Evolutionary conservation across 176 grass and related monocot species (phyloP).

Genomic region (Tillandsia leiboldiana): DNA sequence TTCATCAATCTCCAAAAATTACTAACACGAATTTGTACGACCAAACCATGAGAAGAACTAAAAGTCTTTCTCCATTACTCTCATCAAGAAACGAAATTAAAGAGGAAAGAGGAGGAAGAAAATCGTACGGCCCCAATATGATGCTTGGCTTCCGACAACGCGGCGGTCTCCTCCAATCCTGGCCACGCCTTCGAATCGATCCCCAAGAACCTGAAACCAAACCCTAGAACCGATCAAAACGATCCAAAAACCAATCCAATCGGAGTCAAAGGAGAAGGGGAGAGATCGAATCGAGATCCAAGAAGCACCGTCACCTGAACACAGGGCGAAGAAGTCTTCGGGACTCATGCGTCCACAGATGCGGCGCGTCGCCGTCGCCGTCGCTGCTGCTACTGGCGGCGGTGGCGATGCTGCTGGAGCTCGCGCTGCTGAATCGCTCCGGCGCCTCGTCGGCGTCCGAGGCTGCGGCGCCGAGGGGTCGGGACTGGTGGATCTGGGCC

Average conservation of each 20-base stretch:
- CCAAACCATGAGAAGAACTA: background rate
- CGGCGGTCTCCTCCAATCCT: constrained; percentile 80
- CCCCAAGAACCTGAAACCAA: constrained; percentile 59
- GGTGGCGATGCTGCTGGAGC: constrained; percentile 29
- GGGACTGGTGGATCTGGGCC: constrained; percentile 85
- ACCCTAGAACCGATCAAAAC: constrained; percentile 5
- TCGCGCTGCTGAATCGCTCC: constrained; percentile 29
- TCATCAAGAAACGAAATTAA: background rate
- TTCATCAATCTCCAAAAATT: no score
- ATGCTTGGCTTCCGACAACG: constrained; percentile 61
- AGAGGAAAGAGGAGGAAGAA: background rate
- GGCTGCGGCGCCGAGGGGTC: constrained; percentile 56
- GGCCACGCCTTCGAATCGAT: constrained; percentile 79
- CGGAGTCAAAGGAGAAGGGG: background rate
- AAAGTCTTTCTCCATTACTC: background rate
- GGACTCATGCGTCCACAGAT: constrained; percentile 80
- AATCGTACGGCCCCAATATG: constrained; percentile 75
- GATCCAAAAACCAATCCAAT: background rate
- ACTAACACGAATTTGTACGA: no score
- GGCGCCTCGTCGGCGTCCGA: constrained; percentile 24
- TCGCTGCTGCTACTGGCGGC: background rate
- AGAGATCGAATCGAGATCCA: background rate
- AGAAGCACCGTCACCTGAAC: constrained; percentile 37
- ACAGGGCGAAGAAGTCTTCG: constrained; percentile 82
- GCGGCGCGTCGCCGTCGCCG: constrained; percentile 8